A percentile compares a stretch with the other conserved stretches of the same genome.
These are phyloP conservation scores for Monosporascus sp. DNA, from an alignment of 2,329 filamentous ascomycete genomes.

Conservation along the genomic window DNA sequence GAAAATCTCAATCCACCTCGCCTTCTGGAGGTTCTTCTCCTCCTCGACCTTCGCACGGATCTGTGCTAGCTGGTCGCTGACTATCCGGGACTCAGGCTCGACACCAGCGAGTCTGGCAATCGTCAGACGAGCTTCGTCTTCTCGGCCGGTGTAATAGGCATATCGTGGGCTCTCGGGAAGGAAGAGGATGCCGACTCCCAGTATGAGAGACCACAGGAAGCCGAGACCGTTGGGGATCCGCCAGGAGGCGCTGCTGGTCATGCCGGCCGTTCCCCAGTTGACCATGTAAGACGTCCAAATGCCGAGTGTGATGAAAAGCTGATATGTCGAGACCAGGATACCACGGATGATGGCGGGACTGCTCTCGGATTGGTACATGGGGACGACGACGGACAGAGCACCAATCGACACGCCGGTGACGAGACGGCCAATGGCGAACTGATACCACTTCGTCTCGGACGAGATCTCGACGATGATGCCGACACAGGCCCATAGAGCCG, in stretches of 20 bases:
- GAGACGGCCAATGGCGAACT: conserved; percentile 59
- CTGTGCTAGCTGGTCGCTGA: conserved; percentile 44
- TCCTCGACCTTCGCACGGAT: conserved; percentile 46
- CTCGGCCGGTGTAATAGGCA: conserved; percentile 40
- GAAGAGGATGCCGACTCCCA: conserved; percentile 44
- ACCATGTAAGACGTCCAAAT: conserved; percentile 55
- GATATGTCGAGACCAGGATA: conserved; percentile 58
- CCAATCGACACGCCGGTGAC: conserved; percentile 64
- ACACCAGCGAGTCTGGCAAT: conserved; percentile 43
- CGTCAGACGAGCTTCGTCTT: conserved; percentile 41
- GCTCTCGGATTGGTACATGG: conserved; percentile 65
- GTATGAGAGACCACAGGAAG: conserved; percentile 48
- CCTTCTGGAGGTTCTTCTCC: conserved; percentile 39
- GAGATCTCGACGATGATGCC: conserved; percentile 61
- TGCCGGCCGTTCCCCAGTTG: conserved; percentile 54
- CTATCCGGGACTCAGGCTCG: conserved; percentile 30
- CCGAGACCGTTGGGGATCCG: conserved; percentile 55
- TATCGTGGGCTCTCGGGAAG: conserved; percentile 51
- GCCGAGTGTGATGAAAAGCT: conserved; percentile 64
- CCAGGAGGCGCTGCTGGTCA: conserved; percentile 48
- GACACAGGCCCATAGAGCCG: conserved; percentile 57
- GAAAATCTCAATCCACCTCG: conserved; percentile 55
- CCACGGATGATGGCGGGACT: conserved; percentile 60
- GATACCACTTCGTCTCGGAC: conserved; percentile 51
- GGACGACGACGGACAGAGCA: conserved; percentile 56